Evolutionary conservation across 2,329 filamentous ascomycete species (phyloP).

Genomic region (Zopfia rhizophila): DNA sequence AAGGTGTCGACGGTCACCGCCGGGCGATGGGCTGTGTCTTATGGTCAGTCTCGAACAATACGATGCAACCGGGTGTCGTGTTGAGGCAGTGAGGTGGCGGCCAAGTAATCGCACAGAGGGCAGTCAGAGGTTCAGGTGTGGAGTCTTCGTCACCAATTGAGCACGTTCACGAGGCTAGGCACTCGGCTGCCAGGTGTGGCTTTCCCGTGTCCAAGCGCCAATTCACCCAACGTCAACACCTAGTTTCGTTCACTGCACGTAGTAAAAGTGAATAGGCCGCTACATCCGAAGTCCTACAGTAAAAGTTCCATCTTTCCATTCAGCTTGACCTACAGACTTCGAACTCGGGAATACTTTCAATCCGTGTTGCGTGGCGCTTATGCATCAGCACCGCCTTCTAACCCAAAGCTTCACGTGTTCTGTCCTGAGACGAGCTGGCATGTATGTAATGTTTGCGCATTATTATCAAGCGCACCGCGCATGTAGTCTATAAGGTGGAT

Average conservation of each 20-base stretch:
- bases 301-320: neutral
- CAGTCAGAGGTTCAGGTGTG: conserved; percentile 17
- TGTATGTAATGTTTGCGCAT: conserved; percentile 29
- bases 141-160: conserved; percentile 25
- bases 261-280: neutral
- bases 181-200: conserved; percentile 4
- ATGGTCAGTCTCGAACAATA: conserved; percentile 1
- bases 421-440: neutral
- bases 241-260: no score
- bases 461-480: conserved; percentile 45
- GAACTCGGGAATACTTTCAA: no score
- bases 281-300: neutral
- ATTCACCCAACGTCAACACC: conserved; percentile 1
- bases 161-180: conserved; percentile 27
- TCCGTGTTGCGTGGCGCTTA: conserved; percentile 8
- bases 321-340: no score
- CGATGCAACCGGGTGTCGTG: conserved; percentile 12
- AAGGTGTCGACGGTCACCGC: conserved; percentile 5
- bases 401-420: neutral
- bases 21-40: conserved; percentile 5
- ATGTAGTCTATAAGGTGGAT: conserved; percentile 51
- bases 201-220: conserved; percentile 12
- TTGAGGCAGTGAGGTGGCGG: conserved; percentile 31
- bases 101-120: conserved; percentile 11
- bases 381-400: conserved; percentile 2